These are phyloP conservation scores for Arabidopsis hybrid DNA, from an alignment of 441 rosid species.

Conservation along the genomic window DNA sequence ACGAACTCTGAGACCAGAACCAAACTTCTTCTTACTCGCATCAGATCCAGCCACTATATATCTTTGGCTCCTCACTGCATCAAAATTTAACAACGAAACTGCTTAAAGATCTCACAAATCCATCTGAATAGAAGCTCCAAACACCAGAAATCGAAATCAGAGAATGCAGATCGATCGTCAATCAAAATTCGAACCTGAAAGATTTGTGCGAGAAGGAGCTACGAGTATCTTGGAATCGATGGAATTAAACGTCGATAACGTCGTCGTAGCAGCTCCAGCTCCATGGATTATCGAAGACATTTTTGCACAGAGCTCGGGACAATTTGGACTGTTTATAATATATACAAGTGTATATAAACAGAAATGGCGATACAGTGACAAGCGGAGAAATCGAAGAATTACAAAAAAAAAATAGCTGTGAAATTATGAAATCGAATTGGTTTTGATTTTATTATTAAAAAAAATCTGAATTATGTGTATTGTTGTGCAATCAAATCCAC, in stretches of 20 bases:
- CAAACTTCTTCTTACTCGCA: constrained; percentile 26
- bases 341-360: constrained; percentile 13
- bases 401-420: background rate
- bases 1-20: constrained; percentile 28
- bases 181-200: constrained; percentile 34
- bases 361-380: constrained; percentile 26
- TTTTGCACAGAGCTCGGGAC: constrained; percentile 17
- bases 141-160: background rate
- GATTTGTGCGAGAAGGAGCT: constrained; percentile 33
- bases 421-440: constrained; percentile 3
- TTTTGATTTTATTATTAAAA: background rate
- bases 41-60: constrained; percentile 41
- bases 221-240: constrained; percentile 40
- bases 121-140: background rate
- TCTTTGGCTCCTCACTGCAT: constrained; percentile 35
- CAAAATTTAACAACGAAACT: constrained; percentile 6
- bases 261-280: constrained; percentile 37
- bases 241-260: constrained; percentile 36
- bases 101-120: constrained; percentile 4
- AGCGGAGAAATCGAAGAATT: constrained; percentile 45
- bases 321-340: background rate
- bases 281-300: constrained; percentile 44
- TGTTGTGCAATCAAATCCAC: constrained; percentile 31
- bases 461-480: background rate
- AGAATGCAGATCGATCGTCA: background rate